Conservation (phyloP, 2,329 filamentous ascomycete genomes). For the Pseudogymnoascus sp. region DNA sequence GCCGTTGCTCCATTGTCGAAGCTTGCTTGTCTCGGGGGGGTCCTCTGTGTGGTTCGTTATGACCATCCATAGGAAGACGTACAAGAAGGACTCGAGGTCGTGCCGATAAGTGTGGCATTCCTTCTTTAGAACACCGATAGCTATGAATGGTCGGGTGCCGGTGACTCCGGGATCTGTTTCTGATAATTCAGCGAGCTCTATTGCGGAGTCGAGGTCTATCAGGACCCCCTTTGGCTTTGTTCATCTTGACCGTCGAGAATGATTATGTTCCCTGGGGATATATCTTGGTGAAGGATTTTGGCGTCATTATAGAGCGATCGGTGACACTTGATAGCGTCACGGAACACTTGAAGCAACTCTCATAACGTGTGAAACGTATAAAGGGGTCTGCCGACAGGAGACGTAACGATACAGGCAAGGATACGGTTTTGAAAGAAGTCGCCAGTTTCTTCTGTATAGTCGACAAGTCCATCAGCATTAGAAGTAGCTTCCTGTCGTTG, state of each 20-base stretch:
- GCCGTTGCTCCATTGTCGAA: slow-evolving; percentile 20
- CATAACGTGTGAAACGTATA: neutral
- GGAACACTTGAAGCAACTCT: neutral
- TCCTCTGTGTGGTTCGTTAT: slow-evolving; percentile 19
- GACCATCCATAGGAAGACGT: slow-evolving; percentile 22
- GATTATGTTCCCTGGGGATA: neutral
- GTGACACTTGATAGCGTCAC: neutral
- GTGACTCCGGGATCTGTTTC: slow-evolving; percentile 11
- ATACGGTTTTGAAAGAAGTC: neutral
- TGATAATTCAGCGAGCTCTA: slow-evolving; percentile 12
- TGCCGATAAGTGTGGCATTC: slow-evolving; percentile 22
- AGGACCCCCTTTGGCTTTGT: slow-evolving; percentile 17
- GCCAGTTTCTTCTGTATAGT: neutral
- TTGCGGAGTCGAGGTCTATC: slow-evolving; percentile 23
- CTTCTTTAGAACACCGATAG: slow-evolving; percentile 21
- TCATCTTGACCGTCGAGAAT: slow-evolving; percentile 19
- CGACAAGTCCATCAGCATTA: neutral
- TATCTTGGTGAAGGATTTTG: neutral
- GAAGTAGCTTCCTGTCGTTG: neutral
- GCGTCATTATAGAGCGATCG: neutral
- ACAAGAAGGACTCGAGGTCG: slow-evolving; percentile 24
- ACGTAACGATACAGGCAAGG: neutral
- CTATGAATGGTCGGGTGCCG: slow-evolving; percentile 22
- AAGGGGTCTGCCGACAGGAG: neutral
- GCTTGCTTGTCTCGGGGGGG: slow-evolving; percentile 17